These are phyloP conservation scores for Fraxinus excelsior DNA, from an alignment of 257 asterid genomes.

Conservation along the genomic window DNA sequence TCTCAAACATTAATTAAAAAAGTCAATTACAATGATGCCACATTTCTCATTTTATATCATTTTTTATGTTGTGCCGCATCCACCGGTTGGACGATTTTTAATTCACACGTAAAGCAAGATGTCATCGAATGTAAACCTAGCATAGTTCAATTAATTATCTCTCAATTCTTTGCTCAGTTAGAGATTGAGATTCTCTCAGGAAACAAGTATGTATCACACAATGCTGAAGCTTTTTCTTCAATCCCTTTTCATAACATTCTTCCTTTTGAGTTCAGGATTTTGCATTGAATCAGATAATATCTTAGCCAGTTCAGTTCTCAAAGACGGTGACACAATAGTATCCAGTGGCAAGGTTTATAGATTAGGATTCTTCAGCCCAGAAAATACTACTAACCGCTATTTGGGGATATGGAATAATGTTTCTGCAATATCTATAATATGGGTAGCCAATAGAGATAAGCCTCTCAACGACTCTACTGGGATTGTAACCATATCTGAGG, in stretches of 20 bases:
- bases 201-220: background rate
- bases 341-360: constrained; percentile 34
- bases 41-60: too few relatives aligned
- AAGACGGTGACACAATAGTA: constrained; percentile 35
- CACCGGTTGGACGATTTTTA: too few relatives aligned
- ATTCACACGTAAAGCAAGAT: too few relatives aligned
- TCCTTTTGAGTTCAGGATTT: constrained; percentile 14
- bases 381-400: constrained; percentile 35
- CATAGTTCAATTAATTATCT: too few relatives aligned
- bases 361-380: constrained; percentile 46
- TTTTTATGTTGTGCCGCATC: too few relatives aligned
- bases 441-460: constrained; percentile 54
- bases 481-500: constrained; percentile 36
- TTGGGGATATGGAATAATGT: constrained; percentile 41
- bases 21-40: too few relatives aligned
- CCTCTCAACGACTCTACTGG: constrained; percentile 40
- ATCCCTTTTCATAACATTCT: constrained; percentile 18
- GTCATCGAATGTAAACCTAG: too few relatives aligned
- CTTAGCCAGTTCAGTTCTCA: constrained; percentile 13
- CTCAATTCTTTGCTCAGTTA: too few relatives aligned
- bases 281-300: constrained; percentile 38
- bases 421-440: constrained; percentile 31
- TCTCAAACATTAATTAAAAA: too few relatives aligned
- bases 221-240: constrained; percentile 10
- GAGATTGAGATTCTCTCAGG: background rate